Percentiles rank a stretch among this genome's conserved stretches.
Evolutionary conservation across 441 rosid species (phyloP).

Genomic region (Pelargonium myrrhifolium): DNA sequence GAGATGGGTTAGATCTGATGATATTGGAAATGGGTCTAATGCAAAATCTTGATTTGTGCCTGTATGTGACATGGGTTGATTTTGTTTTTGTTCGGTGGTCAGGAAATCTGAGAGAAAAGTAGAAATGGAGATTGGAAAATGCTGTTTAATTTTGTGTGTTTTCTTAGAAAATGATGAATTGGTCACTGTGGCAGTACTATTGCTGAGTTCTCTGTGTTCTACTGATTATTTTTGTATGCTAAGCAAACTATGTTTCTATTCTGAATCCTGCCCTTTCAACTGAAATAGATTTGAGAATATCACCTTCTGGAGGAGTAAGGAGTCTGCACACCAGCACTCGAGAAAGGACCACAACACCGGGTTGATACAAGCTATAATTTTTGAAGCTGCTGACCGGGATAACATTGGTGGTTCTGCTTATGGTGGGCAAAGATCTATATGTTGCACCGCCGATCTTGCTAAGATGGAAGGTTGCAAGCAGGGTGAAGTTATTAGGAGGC

Average conservation of each 20-base stretch:
- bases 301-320: constrained; percentile 56
- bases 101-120: too few relatives aligned
- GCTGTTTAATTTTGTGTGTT: not conserved
- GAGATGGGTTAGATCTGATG: not conserved
- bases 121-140: not conserved
- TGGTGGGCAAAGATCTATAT: constrained; percentile 94
- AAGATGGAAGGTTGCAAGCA: constrained; percentile 89
- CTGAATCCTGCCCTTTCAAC: constrained; percentile 1
- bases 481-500: constrained; percentile 78
- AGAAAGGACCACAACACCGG: constrained; percentile 40
- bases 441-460: constrained; percentile 93
- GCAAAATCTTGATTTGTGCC: not conserved
- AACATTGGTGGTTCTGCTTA: constrained; percentile 95
- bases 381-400: constrained; percentile 89
- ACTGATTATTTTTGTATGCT: not conserved
- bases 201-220: not conserved
- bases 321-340: constrained; percentile 34
- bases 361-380: constrained; percentile 66
- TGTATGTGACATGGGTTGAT: not conserved
- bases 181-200: not conserved
- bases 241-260: not conserved
- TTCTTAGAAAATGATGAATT: not conserved
- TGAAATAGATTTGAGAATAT: constrained; percentile 58
- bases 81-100: not conserved
- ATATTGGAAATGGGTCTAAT: not conserved